Base-by-base conservation (phyloP, 805 yeast species). In the Cyberlindnera xishuangbannaensis region DNA sequence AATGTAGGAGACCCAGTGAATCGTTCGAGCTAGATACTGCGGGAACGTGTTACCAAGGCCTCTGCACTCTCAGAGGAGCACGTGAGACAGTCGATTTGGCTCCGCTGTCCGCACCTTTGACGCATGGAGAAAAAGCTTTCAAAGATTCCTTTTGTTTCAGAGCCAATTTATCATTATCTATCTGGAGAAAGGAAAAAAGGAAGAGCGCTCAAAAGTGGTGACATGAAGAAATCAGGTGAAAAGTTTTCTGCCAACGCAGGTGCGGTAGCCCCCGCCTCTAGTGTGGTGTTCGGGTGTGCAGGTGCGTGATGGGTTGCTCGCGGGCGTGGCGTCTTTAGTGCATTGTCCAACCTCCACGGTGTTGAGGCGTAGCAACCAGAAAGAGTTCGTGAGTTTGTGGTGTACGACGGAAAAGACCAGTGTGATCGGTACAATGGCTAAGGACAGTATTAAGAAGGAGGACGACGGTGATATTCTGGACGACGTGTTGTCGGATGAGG, bases 21-120 rank as follows among this genome's bases (percentile, higher is more conserved):
- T 26, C 28, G n/a, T n/a, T 15, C 23, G n/a, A n/a, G n/a, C n/a
- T n/a, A n/a, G n/a, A n/a, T n/a, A n/a, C n/a, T n/a, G n/a, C n/a
- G n/a, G n/a, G n/a, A n/a, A n/a, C n/a, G n/a, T n/a, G n/a, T 29
- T 13, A 19, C 26, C 24, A n/a, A n/a, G 19, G 19, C 20, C 41
- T 31, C 38, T 31, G 39, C 38, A 15, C 39, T 18, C 29, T 15
- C n/a, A n/a, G n/a, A 13, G 30, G 35, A 18, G 31, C 42, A 32
- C 39, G 28, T 33, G 29, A 30, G 19, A 32, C 37, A 8, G 34
- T 61, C 43, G 34, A 28, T 68, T 55, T 68, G 36, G 51, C 73
- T 67, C 72, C 59, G 73, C 64, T 67, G 74, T 68, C 73, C 73
- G 62, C 73, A 56, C 73, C 56, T 44, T 50, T 48, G 48, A 53